Base-by-base conservation (phyloP, 352 stramenopile species). In the Phytopythium mirpurense region DNA sequence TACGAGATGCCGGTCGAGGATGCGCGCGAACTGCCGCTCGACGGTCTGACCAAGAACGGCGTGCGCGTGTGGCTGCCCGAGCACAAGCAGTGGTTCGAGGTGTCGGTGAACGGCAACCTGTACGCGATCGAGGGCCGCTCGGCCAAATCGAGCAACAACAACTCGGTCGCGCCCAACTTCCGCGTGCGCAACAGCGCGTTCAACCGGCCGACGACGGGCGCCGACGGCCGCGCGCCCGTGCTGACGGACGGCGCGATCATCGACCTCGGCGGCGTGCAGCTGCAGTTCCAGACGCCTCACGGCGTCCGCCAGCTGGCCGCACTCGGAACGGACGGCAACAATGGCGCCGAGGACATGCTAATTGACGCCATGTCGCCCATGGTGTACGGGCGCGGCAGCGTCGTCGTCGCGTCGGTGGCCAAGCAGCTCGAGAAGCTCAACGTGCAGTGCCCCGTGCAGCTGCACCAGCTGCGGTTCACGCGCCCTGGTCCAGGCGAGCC, bases 21-120 rank as follows among this genome's bases (percentile, higher is more conserved):
- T 49, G 32, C 73, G 7, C 62, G 51, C 16, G 57, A 70, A 2
- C 40, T 89, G 12, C 74, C 73, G 1, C 51, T 92, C 19, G 82
- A 92, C 44, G 82, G 78, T 26, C 46, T 92, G 36, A 92, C 82
- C n/a, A 89, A 88, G 51, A 92, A 92, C 51, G 82, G 82, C 6
- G 78, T 92, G 51, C 73, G 82, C 1, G 64, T 92, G 31, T 92
- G 77, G 77, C 62, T 90, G n/a, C 78, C 82, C 0, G 74, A 88
- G 40, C 67, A 74, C 36, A 77, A 84, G 43, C 58, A 82, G 27
- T 92, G 82, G 82, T 88, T 84, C 37, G 82, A 92, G 56, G 82
- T 92, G 38, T 90, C 78, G 3, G 78, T 92, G 54, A 89, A 90
- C 56, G 82, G 82, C 7, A 82, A 72, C 47, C 44, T 92, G 49